Evolutionary conservation across 2,329 filamentous ascomycete genomes (phyloP).

Genomic region (Sporothrix luriei): DNA sequence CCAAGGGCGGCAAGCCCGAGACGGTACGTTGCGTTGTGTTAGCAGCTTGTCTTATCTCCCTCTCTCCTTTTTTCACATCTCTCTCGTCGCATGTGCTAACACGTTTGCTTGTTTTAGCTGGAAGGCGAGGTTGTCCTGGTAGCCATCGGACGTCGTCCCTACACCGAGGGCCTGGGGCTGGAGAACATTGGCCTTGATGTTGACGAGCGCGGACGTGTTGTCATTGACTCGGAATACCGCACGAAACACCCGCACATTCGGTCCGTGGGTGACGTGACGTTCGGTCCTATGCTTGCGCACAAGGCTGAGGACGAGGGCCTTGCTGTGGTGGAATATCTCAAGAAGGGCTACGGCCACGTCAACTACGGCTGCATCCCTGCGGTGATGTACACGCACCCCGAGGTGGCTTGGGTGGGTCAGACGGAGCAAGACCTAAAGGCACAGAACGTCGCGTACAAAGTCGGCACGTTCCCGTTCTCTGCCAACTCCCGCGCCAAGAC

Average conservation of each 20-base stretch:
- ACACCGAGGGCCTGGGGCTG: slow-evolving; percentile 86
- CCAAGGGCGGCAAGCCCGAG: slow-evolving; percentile 95
- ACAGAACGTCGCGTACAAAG: slow-evolving; percentile 84
- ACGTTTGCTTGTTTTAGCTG: slow-evolving; percentile 56
- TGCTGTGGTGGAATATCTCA: slow-evolving; percentile 93
- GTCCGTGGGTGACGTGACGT: slow-evolving; percentile 93
- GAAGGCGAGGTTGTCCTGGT: slow-evolving; percentile 95
- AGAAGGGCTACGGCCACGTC: slow-evolving; percentile 96
- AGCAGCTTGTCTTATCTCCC: background rate
- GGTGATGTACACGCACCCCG: slow-evolving; percentile 99
- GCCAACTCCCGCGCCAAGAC: slow-evolving; percentile 99
- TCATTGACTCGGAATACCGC: slow-evolving; percentile 98
- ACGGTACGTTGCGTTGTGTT: slow-evolving; percentile 58
- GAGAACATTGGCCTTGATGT: slow-evolving; percentile 92
- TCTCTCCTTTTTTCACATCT: background rate
- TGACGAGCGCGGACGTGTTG: slow-evolving; percentile 89
- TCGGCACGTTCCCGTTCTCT: slow-evolving; percentile 94
- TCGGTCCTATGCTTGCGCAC: slow-evolving; percentile 98
- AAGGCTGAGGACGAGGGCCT: slow-evolving; percentile 99
- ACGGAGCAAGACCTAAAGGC: slow-evolving; percentile 95
- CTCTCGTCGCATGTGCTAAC: background rate
- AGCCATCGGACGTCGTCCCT: slow-evolving; percentile 93
- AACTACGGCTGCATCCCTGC: slow-evolving; percentile 98
- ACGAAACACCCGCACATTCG: slow-evolving; percentile 97
- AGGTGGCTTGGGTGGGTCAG: slow-evolving; percentile 98